Evolutionary conservation across 2,329 filamentous ascomycete genomes (phyloP).

Genomic region (Chrysoporthe deuterocubensis): DNA sequence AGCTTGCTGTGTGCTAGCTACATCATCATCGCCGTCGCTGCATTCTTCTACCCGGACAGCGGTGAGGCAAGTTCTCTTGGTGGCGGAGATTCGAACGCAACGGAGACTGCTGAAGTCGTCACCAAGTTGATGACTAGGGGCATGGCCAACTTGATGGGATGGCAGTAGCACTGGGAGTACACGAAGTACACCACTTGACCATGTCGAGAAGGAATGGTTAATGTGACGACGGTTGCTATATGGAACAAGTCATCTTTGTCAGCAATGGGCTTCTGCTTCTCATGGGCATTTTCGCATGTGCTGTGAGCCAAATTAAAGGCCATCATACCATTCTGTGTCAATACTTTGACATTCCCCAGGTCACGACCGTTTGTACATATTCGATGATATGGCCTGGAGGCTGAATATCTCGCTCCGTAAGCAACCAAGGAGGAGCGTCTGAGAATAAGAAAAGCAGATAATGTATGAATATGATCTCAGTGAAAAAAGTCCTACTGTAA

Average conservation of each 20-base stretch:
- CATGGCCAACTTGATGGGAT: constrained; percentile 11
- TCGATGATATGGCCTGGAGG: not conserved
- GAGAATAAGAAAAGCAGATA: not conserved
- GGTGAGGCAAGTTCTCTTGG: constrained; percentile 48
- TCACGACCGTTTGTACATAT: not conserved
- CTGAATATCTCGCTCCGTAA: not conserved
- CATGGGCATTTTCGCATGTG: not conserved
- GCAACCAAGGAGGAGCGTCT: not conserved
- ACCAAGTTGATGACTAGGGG: constrained; percentile 15
- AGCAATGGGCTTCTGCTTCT: not conserved
- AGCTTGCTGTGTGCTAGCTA: constrained; percentile 69
- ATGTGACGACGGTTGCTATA: too few species aligned
- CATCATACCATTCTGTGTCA: too few species aligned
- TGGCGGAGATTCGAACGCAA: constrained; percentile 24
- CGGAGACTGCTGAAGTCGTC: constrained; percentile 10
- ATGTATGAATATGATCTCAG: not conserved
- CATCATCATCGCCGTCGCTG: constrained; percentile 68
- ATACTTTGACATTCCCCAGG: not conserved
- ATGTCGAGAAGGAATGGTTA: not conserved
- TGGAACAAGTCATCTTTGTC: not conserved
- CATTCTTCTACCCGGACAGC: constrained; percentile 67
- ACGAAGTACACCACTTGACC: not conserved
- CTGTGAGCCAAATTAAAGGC: too few species aligned
- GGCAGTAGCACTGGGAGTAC: constrained; percentile 11
- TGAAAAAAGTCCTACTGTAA: not conserved